Conservation (phyloP, 495 filamentous ascomycete species). For the Penicillium turbatum region DNA sequence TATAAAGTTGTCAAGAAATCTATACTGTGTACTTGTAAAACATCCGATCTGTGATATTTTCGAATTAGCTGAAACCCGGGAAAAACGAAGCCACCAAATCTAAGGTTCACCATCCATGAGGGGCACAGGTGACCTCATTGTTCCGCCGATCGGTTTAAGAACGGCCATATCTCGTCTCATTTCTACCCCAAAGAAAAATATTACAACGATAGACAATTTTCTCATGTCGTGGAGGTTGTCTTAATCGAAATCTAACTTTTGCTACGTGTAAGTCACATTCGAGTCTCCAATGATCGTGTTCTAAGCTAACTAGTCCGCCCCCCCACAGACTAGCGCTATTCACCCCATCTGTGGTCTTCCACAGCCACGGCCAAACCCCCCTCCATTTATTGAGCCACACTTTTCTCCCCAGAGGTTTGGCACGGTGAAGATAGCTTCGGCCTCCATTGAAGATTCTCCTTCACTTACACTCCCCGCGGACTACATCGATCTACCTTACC, state of each 20-base stretch:
- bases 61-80: neutral
- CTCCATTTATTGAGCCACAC: neutral
- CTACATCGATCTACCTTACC: neutral
- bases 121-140: no score
- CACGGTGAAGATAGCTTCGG: neutral
- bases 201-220: no score
- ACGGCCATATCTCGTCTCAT: neutral
- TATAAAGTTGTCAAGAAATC: no score
- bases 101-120: no score
- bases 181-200: neutral
- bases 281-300: neutral
- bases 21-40: neutral
- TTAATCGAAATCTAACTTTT: neutral
- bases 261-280: neutral
- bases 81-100: no score
- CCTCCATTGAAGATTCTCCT: neutral
- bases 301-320: slow-evolving; percentile 13
- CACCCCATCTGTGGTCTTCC: slow-evolving; percentile 1
- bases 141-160: slow-evolving; percentile 15
- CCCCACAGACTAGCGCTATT: slow-evolving; percentile 18
- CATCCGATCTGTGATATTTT: neutral
- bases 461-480: neutral
- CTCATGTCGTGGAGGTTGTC: no score
- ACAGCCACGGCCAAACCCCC: neutral
- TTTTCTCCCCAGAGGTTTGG: neutral